A percentile compares a stretch with the other conserved stretches of the same genome.
These are phyloP conservation scores for Backusella australiensis DNA, from an alignment of 192 early-diverging fungal genomes.

Conservation along the genomic window DNA sequence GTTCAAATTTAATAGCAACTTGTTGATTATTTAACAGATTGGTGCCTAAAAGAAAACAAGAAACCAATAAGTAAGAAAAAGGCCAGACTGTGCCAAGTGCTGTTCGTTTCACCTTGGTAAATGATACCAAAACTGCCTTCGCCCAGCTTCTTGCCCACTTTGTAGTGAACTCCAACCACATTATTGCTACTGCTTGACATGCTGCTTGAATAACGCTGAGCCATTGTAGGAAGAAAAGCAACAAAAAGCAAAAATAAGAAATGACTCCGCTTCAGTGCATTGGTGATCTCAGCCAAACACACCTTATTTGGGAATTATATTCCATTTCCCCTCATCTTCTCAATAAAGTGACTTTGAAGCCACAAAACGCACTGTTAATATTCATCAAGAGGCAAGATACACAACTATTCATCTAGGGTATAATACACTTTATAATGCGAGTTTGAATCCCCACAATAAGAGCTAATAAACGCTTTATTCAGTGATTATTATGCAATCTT, in stretches of 20 bases:
- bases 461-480: not conserved
- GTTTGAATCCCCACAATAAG: no score
- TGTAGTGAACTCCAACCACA: conserved; percentile 94
- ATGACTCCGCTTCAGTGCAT: not conserved
- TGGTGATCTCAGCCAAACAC: no score
- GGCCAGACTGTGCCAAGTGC: not conserved
- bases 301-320: no score
- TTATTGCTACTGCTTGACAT: conserved; percentile 37
- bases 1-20: conserved; percentile 97
- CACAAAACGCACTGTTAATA: no score
- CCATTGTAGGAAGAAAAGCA: not conserved
- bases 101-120: conserved; percentile 80
- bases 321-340: no score
- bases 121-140: conserved; percentile 99
- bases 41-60: conserved; percentile 50
- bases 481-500: not conserved
- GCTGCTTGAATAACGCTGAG: not conserved
- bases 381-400: no score
- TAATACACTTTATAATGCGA: no score
- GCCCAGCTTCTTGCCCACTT: conserved; percentile 93
- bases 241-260: not conserved
- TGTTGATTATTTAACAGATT: conserved; percentile 89
- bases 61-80: not conserved
- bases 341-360: no score
- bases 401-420: no score